phyloP scores from a whole-genome alignment of 2,329 filamentous ascomycete genomes.

The Diaporthe capsici region DNA sequence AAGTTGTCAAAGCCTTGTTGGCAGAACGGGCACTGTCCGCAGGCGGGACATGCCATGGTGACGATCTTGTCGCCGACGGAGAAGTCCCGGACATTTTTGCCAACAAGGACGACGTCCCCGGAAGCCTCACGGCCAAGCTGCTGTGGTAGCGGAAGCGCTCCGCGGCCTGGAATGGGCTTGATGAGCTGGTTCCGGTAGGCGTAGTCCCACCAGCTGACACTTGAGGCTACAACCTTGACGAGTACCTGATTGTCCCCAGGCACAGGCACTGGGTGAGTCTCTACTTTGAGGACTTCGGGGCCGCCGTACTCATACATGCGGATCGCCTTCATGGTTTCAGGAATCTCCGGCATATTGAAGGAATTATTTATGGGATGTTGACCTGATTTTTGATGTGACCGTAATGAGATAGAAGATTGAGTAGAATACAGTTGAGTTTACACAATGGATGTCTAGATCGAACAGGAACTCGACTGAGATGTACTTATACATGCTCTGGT shows the following conservation, averaged over 20 bases:
- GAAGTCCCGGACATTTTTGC: background rate
- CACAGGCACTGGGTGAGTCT: background rate
- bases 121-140: conserved; percentile 1
- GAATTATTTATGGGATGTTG: background rate
- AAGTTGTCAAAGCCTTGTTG: too few species aligned
- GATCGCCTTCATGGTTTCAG: background rate
- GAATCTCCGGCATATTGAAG: background rate
- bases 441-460: background rate
- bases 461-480: background rate
- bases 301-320: background rate
- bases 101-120: background rate
- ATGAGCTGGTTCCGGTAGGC: background rate
- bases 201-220: conserved; percentile 6
- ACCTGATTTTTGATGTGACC: background rate
- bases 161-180: background rate
- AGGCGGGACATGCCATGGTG: background rate
- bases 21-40: too few species aligned
- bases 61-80: background rate
- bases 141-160: background rate
- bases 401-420: background rate
- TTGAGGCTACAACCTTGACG: background rate
- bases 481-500: background rate
- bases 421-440: background rate
- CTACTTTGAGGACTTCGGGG: background rate
- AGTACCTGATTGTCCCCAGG: background rate